Evolutionary conservation across 2,329 filamentous ascomycete genomes (phyloP).

Genomic region (Botryosphaeria agaves): DNA sequence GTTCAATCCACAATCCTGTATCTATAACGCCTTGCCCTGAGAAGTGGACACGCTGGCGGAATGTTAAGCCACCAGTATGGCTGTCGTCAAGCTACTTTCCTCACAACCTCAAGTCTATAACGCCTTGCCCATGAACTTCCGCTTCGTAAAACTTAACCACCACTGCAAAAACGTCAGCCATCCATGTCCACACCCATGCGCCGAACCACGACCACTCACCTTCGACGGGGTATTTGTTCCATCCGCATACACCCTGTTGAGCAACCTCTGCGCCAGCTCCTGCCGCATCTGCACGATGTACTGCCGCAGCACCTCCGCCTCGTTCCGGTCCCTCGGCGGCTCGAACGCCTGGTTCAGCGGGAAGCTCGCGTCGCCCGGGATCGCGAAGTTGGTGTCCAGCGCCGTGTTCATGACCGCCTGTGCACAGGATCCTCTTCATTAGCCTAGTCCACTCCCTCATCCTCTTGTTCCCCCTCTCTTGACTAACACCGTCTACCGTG

Average conservation of each 20-base stretch:
- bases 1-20: too few species aligned
- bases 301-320: slow-evolving; percentile 74
- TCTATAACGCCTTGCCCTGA: too few species aligned
- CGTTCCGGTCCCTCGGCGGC: slow-evolving; percentile 67
- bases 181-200: not conserved
- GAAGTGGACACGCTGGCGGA: too few species aligned
- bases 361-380: slow-evolving; percentile 85
- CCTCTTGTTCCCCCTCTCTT: too few species aligned
- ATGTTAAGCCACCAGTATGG: too few species aligned
- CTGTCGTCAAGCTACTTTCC: too few species aligned
- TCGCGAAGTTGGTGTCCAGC: slow-evolving; percentile 83
- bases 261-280: slow-evolving; percentile 66
- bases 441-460: too few species aligned
- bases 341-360: slow-evolving; percentile 96
- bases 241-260: slow-evolving; percentile 76
- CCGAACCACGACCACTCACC: slow-evolving; percentile 18
- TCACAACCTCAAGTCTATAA: slow-evolving; percentile 14
- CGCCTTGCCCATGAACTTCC: slow-evolving; percentile 97
- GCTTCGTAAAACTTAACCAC: slow-evolving; percentile 98
- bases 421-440: slow-evolving; percentile 1
- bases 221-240: slow-evolving; percentile 44
- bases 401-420: slow-evolving; percentile 76
- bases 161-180: slow-evolving; percentile 45
- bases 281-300: slow-evolving; percentile 88
- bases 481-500: too few species aligned